Conservation (phyloP, 192 early-diverging fungal genomes). For the Mortierella claussenii region DNA sequence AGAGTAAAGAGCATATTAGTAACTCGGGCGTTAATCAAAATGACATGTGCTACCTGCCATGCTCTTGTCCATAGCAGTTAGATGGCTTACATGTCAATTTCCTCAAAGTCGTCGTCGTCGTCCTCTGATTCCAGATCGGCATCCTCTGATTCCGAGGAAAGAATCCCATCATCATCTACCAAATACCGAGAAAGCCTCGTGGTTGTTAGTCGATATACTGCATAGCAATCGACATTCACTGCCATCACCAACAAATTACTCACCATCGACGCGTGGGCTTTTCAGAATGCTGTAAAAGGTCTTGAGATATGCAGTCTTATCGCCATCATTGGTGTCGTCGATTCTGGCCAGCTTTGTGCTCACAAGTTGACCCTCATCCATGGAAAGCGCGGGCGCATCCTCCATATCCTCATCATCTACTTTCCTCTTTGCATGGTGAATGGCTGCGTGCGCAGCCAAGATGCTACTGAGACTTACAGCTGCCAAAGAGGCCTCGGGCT, state of each 20-base stretch:
- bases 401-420: slow-evolving; percentile 53
- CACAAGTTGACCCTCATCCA: slow-evolving; percentile 51
- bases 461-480: neutral
- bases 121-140: slow-evolving; percentile 51
- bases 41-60: no score
- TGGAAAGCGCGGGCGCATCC: slow-evolving; percentile 30
- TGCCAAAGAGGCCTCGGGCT: slow-evolving; percentile 29
- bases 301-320: slow-evolving; percentile 36
- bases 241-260: neutral
- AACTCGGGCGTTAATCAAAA: no score
- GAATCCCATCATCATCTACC: slow-evolving; percentile 47
- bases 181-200: neutral
- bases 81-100: slow-evolving; percentile 45
- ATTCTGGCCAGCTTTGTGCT: slow-evolving; percentile 50
- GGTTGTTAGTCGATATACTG: neutral
- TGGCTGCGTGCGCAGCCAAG: neutral
- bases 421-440: slow-evolving; percentile 43
- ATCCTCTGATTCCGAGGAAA: slow-evolving; percentile 50
- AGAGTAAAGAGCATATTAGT: no score
- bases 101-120: slow-evolving; percentile 52
- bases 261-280: slow-evolving; percentile 46
- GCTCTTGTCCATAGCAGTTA: neutral
- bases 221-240: neutral
- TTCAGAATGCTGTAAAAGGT: slow-evolving; percentile 50
- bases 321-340: slow-evolving; percentile 34